Evolutionary conservation across 345 rosid genomes (phyloP).

Genomic region (Adansonia digitata): DNA sequence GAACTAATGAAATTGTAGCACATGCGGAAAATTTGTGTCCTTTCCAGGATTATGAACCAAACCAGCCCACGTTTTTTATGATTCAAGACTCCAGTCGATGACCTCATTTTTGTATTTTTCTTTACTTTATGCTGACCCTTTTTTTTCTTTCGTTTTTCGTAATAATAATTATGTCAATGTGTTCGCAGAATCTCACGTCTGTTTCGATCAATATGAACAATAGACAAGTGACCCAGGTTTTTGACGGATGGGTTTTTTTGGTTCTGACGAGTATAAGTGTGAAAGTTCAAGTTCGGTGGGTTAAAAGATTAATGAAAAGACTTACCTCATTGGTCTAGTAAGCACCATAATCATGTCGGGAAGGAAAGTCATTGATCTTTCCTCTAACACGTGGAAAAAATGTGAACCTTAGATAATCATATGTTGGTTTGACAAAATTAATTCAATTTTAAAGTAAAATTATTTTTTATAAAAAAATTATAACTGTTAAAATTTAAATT

Average conservation of each 20-base stretch:
- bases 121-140: background rate
- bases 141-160: background rate
- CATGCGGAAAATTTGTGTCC: background rate
- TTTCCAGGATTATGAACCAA: background rate
- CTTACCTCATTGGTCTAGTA: background rate
- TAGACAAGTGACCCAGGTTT: background rate
- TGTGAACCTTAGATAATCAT: background rate
- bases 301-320: background rate
- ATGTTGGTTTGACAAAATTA: background rate
- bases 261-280: background rate
- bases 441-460: too few relatives aligned
- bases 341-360: background rate
- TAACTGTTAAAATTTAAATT: too few relatives aligned
- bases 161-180: background rate
- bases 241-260: background rate
- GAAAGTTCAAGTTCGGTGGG: background rate
- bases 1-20: background rate
- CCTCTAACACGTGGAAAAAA: background rate
- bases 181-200: background rate
- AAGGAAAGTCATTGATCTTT: background rate
- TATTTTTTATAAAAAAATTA: too few relatives aligned
- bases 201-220: conserved; percentile 1
- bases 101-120: background rate
- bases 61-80: background rate
- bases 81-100: background rate